These are phyloP conservation scores for Theobroma grandiflorum DNA, from an alignment of 441 rosid species.

Conservation along the genomic window DNA sequence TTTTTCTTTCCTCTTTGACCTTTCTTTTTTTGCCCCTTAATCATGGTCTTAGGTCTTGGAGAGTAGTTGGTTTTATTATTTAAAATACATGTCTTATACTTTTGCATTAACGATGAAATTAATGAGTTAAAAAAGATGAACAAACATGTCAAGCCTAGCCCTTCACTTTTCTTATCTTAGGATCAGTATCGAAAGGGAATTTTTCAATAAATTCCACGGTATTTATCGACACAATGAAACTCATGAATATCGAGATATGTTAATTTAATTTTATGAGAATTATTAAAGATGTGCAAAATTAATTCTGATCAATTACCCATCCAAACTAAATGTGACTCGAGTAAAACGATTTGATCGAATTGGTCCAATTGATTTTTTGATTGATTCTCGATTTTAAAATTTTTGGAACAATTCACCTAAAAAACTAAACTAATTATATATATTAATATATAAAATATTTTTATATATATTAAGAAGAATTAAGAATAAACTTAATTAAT, in stretches of 20 bases:
- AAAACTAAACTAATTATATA: too few relatives aligned
- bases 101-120: background rate
- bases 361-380: too few relatives aligned
- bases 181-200: background rate
- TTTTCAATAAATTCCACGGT: background rate
- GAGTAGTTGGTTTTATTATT: background rate
- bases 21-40: background rate
- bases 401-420: too few relatives aligned
- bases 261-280: background rate
- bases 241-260: background rate
- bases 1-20: background rate
- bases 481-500: too few relatives aligned
- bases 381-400: too few relatives aligned
- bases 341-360: too few relatives aligned
- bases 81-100: background rate
- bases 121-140: background rate
- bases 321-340: too few relatives aligned
- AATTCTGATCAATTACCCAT: too few relatives aligned
- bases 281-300: too few relatives aligned
- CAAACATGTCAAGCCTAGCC: background rate
- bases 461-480: too few relatives aligned
- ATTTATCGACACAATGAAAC: background rate
- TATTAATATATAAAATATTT: too few relatives aligned
- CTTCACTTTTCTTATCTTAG: background rate
- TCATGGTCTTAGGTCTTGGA: too few relatives aligned